Evolutionary conservation across 139 green algal species (phyloP).

Genomic region (Micromonas commoda): DNA sequence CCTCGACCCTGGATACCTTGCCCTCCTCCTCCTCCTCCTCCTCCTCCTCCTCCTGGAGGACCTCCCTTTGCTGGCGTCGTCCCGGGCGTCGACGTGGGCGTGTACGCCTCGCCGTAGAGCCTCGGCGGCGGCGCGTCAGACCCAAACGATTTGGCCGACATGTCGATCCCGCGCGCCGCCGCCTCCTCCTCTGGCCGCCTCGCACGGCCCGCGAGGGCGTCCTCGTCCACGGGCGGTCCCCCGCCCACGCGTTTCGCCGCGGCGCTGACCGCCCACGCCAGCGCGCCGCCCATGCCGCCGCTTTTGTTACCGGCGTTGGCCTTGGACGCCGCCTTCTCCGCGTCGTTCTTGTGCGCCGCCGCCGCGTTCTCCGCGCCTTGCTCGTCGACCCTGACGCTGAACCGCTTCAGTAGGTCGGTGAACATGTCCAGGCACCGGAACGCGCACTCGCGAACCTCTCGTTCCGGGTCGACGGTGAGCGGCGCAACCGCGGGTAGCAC

Average conservation of each 20-base stretch:
- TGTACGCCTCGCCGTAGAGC: slow-evolving; percentile 3
- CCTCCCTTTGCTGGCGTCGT: neutral
- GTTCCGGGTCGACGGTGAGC: slow-evolving; percentile 65
- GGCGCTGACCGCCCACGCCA: slow-evolving; percentile 13
- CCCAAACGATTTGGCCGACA: neutral
- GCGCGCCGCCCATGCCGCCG: neutral
- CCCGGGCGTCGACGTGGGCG: neutral
- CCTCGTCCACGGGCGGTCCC: neutral
- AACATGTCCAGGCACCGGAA: slow-evolving; percentile 49
- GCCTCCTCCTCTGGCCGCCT: neutral
- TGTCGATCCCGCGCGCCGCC: neutral
- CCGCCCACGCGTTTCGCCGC: neutral
- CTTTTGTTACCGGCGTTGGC: neutral
- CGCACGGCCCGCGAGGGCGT: neutral
- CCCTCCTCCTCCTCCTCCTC: neutral
- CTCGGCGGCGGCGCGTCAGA: slow-evolving; percentile 2
- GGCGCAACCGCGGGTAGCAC: slow-evolving; percentile 72
- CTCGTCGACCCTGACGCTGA: slow-evolving; percentile 20
- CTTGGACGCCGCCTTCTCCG: neutral
- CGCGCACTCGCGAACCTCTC: slow-evolving; percentile 47
- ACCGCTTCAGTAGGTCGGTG: slow-evolving; percentile 29
- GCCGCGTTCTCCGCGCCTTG: neutral
- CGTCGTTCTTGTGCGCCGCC: neutral
- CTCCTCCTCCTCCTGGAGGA: neutral
- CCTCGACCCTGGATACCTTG: too few relatives aligned